Conservation (phyloP, 306 rosid genomes). For the Prunus campanulata region DNA sequence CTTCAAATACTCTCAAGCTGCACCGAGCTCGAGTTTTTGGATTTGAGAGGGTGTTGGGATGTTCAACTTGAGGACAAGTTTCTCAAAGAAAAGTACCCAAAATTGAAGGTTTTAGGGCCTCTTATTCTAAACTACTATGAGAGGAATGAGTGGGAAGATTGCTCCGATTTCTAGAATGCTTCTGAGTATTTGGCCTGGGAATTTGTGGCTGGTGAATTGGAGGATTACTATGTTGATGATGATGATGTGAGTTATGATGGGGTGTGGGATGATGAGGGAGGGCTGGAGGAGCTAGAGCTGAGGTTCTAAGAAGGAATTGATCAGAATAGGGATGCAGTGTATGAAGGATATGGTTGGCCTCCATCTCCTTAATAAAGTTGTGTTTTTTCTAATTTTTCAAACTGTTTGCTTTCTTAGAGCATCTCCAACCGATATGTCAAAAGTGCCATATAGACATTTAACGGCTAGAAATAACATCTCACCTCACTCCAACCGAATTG, state of each 20-base stretch:
- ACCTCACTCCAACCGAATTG: too few relatives aligned
- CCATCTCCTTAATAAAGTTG: slow-evolving; percentile 64
- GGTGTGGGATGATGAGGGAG: slow-evolving; percentile 74
- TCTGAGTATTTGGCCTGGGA: slow-evolving; percentile 76
- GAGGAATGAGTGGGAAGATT: slow-evolving; percentile 74
- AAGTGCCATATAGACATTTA: too few relatives aligned
- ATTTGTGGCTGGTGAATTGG: slow-evolving; percentile 50
- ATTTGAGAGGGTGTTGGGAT: slow-evolving; percentile 95
- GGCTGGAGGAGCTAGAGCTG: slow-evolving; percentile 77
- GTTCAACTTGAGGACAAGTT: slow-evolving; percentile 56
- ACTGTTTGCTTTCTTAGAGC: slow-evolving; percentile 23
- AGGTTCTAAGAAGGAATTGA: slow-evolving; percentile 75
- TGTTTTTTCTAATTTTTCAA: slow-evolving; percentile 21
- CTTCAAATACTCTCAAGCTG: slow-evolving; percentile 62
- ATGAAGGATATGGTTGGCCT: slow-evolving; percentile 71
- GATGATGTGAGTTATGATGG: slow-evolving; percentile 63
- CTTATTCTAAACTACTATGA: slow-evolving; percentile 52
- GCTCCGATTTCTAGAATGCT: slow-evolving; percentile 63
- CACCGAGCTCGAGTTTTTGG: slow-evolving; percentile 70
- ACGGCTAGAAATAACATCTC: too few relatives aligned
- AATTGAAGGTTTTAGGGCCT: slow-evolving; percentile 81
- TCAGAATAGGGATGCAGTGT: slow-evolving; percentile 38
- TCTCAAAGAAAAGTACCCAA: slow-evolving; percentile 58
- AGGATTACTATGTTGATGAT: slow-evolving; percentile 43
- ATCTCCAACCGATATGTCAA: too few relatives aligned